Evolutionary conservation across 805 yeast species (phyloP).

Genomic region (Candida maesae): DNA sequence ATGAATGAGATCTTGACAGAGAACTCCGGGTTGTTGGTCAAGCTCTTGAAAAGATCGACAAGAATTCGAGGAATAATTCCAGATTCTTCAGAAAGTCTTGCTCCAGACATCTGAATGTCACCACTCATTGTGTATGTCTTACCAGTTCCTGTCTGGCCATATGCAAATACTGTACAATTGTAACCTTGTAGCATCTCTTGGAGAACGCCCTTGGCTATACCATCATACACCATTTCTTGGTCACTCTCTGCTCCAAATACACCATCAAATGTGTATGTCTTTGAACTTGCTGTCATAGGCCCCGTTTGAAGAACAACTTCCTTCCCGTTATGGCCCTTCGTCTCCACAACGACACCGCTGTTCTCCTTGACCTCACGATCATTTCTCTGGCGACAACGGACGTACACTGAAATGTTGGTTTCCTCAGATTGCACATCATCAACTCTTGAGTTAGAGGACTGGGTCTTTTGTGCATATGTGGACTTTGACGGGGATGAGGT

Average conservation of each 20-base stretch:
- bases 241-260: constrained; percentile 81
- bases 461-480: constrained; percentile 23
- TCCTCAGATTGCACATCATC: constrained; percentile 19
- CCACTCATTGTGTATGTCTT: constrained; percentile 77
- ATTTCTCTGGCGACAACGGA: constrained; percentile 53
- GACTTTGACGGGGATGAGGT: constrained; percentile 20
- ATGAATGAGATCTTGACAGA: constrained; percentile 70
- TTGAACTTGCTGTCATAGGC: constrained; percentile 31
- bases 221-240: constrained; percentile 62
- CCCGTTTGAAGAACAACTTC: constrained; percentile 45
- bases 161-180: constrained; percentile 77
- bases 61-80: constrained; percentile 64
- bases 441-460: constrained; percentile 18
- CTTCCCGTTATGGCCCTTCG: constrained; percentile 40
- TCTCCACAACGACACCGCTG: constrained; percentile 52
- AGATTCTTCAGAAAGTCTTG: constrained; percentile 40
- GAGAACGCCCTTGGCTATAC: constrained; percentile 53
- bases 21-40: constrained; percentile 46
- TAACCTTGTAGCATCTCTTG: constrained; percentile 68
- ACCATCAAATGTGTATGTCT: constrained; percentile 67
- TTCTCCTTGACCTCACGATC: constrained; percentile 52
- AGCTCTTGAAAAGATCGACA: constrained; percentile 47
- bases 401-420: constrained; percentile 49
- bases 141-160: constrained; percentile 89
- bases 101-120: constrained; percentile 44